A percentile compares a stretch with the other conserved stretches of the same genome.
Conservation (phyloP, 2,329 filamentous ascomycete species). For the Graphilbum fragrans region DNA sequence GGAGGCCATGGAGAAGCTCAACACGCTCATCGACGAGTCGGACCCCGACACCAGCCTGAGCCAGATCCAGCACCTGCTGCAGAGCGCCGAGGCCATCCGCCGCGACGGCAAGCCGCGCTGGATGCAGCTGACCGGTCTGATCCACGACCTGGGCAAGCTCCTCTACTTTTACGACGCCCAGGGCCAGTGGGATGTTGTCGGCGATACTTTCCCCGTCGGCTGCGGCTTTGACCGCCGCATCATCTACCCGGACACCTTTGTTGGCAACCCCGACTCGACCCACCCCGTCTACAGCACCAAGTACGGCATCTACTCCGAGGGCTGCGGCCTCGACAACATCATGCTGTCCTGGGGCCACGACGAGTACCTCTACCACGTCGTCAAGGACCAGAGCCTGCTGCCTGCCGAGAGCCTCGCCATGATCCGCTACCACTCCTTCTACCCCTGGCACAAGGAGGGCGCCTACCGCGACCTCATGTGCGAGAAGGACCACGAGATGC, state of each 20-base stretch:
- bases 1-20: slow-evolving; percentile 87
- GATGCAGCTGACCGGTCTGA: slow-evolving; percentile 69
- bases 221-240: slow-evolving; percentile 60
- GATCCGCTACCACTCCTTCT: slow-evolving; percentile 90
- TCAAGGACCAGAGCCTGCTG: slow-evolving; percentile 69
- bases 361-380: slow-evolving; percentile 77
- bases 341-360: slow-evolving; percentile 89
- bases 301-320: slow-evolving; percentile 66
- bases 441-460: slow-evolving; percentile 76
- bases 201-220: slow-evolving; percentile 72
- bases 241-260: slow-evolving; percentile 72
- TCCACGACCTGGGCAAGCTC: slow-evolving; percentile 72
- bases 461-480: slow-evolving; percentile 78
- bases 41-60: slow-evolving; percentile 80
- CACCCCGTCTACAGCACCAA: slow-evolving; percentile 64
- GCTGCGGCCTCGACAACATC: slow-evolving; percentile 74
- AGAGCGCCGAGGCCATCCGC: slow-evolving; percentile 80
- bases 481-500: slow-evolving; percentile 66
- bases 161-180: slow-evolving; percentile 71
- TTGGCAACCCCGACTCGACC: slow-evolving; percentile 58
- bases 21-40: slow-evolving; percentile 81
- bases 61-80: slow-evolving; percentile 82
- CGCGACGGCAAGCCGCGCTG: slow-evolving; percentile 71
- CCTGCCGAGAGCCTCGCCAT: slow-evolving; percentile 78
- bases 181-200: slow-evolving; percentile 89